Base-by-base conservation (phyloP, 2,329 filamentous ascomycete species). In the Colletotrichum tofieldiae region DNA sequence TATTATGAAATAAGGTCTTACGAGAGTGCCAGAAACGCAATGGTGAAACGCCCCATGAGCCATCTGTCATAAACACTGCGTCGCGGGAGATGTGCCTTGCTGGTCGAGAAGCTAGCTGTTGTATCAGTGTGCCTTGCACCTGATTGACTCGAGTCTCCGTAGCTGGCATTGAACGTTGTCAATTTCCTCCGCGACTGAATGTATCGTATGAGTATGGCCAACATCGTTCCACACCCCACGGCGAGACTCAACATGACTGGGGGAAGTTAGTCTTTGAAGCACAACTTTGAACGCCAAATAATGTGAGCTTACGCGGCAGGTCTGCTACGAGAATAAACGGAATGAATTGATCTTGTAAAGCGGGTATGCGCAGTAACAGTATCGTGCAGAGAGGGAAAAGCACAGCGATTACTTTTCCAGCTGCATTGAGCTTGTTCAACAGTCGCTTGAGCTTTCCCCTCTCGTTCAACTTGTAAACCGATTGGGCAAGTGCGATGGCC, bases 1-100 rank as follows among this genome's bases (percentile, higher is more conserved):
- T 3, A 8, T 29, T 12, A 51, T 29, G 47, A 3, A 51, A 18
- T 29, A 0, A 75, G 75, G 0, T 71, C 73, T 43, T 78, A 51
- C 47, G 47, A 51, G 47, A 51, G 47, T 29, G 47, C 47, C 0
- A 51, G 16, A 18, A 51, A 51, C 23, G 47, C 47, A 12, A 51
- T 26, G 16, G 47, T 51, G 47, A 51, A 51, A 12, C 47, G 47
- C 47, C 47, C 47, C 47, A 51, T 51, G 14, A 51, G 47, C 47
- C 47, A 51, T 18, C 47, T 51, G 47, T 51, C 47, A 29, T 51
- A 51, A 12, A 51, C 47, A 5, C 47, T 51, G 23, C 23, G 47
- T 23, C 14, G 47, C 23, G 23, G 3, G 47, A n/a, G 23, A 2
- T 51, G 47, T 51, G 47, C 16, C 23, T 51, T 51, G 14, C 26